Conservation (phyloP, 495 filamentous ascomycete species). For the Lindgomyces ingoldianus region DNA sequence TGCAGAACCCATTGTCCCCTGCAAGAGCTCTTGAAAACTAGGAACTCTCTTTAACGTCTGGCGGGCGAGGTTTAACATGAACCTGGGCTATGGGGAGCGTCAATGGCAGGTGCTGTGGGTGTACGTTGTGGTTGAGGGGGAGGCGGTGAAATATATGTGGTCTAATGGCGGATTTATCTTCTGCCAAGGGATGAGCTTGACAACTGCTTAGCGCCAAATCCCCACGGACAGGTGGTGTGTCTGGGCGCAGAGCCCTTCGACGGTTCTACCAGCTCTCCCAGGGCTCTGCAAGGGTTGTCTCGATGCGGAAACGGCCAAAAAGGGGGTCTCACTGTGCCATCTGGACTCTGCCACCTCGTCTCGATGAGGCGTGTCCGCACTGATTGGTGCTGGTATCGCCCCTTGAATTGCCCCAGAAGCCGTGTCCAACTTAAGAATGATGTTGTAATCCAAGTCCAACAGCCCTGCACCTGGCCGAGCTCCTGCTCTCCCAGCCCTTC, state of each 20-base stretch:
- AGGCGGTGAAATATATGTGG: neutral
- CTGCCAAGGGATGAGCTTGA: neutral
- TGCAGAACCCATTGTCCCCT: constrained; percentile 57
- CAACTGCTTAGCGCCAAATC: neutral
- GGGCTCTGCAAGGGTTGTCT: neutral
- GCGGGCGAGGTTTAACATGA: constrained; percentile 37
- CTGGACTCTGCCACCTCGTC: neutral
- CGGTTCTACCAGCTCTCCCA: too few relatives aligned
- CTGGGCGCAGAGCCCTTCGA: too few relatives aligned
- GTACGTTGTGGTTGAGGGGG: constrained; percentile 1
- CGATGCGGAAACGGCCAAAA: constrained; percentile 2
- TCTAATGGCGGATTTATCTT: neutral
- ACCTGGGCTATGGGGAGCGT: constrained; percentile 11
- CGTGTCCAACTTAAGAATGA: neutral
- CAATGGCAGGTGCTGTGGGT: constrained; percentile 17
- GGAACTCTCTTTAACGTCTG: constrained; percentile 56
- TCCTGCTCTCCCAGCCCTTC: neutral
- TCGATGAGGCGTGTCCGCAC: neutral
- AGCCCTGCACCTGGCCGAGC: neutral
- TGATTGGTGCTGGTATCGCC: constrained; percentile 5
- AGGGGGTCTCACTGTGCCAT: neutral
- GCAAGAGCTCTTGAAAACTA: constrained; percentile 61
- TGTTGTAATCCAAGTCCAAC: too few relatives aligned
- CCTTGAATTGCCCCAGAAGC: neutral
- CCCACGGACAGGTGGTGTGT: neutral